Conservation (phyloP, 2,329 filamentous ascomycete genomes). For the Fusarium lateritium region DNA sequence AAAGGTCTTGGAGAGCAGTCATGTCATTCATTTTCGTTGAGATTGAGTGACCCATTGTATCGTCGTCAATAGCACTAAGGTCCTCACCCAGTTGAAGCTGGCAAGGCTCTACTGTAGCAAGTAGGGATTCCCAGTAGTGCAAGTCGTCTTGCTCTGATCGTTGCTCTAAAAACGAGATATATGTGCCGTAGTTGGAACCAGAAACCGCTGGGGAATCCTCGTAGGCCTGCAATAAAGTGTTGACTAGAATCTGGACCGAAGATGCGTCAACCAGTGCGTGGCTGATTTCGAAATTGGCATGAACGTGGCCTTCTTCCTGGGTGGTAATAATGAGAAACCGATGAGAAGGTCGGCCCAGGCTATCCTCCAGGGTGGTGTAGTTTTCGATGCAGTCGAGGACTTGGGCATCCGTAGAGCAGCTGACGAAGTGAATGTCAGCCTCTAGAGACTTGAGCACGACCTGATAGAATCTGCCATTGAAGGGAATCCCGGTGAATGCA, state of each 20-base stretch:
- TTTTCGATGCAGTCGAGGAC: slow-evolving; percentile 3
- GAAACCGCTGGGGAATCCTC: too few species aligned
- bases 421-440: not conserved
- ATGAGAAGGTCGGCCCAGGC: too few species aligned
- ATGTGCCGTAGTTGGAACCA: too few species aligned
- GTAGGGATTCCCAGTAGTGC: too few species aligned
- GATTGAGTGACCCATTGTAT: not conserved
- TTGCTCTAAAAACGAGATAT: too few species aligned
- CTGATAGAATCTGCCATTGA: slow-evolving; percentile 22
- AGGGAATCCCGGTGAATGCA: slow-evolving; percentile 34
- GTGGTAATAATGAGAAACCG: too few species aligned
- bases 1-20: too few species aligned
- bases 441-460: slow-evolving; percentile 9
- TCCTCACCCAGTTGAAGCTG: too few species aligned
- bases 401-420: not conserved
- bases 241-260: slow-evolving; percentile 11
- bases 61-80: too few species aligned
- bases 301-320: not conserved
- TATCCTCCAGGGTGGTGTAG: too few species aligned
- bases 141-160: too few species aligned
- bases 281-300: slow-evolving; percentile 17
- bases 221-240: not conserved
- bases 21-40: not conserved
- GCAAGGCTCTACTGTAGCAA: too few species aligned
- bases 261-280: slow-evolving; percentile 19